Evolutionary conservation across 2,329 filamentous ascomycete genomes (phyloP), one percentile per base, ranked within the genome.

Genomic region (Colletotrichum sublineola): DNA sequence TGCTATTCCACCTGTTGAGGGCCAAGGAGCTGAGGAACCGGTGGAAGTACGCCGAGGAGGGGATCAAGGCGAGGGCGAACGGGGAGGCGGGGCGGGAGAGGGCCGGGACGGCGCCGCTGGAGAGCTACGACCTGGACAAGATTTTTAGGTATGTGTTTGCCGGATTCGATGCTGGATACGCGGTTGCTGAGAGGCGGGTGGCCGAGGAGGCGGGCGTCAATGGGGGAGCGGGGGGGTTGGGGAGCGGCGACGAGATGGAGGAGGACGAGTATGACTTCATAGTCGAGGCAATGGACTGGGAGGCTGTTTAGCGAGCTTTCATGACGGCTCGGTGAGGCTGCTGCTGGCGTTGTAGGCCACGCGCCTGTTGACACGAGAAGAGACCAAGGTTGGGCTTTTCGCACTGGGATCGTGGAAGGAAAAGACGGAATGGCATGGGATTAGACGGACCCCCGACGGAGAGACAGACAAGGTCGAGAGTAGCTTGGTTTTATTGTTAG

Each of bases 11-110:
- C 65, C 83, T 94, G 5, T 85, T 85, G 63, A 83, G 88, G 66
- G 92, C 92, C 0, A 94, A 94, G 78, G 91, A 93, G 74, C 85
- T 93, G 68, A 84, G 92, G 1, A 94, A 94, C 75, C 84, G 89
- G 12, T 94, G 92, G 92, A 94, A 94, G 81, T 88, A 91, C 66
- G 90, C 88, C 0, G 89, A 90, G 48, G 85, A 88, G 55, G 80
- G 80, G 7, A 67, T 68, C 1, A 31, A 40, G 36, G 52, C 38
- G 20, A 24, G 42, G 36, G 44, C 18, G 31, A 31, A 29, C 20
- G 76, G 78, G 31, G 78, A 80, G 73, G 67, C 72, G 70, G 61
- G 68, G 40, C 75, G 57, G 50, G 63, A 56, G 31, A 69, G 68
- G 31, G 75, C 76, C 9, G 79, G 80, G 75, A 82, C 79, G 64